Base-by-base conservation (phyloP, 1,284 basidiomycete genomes). In the Malassezia dermatis region DNA sequence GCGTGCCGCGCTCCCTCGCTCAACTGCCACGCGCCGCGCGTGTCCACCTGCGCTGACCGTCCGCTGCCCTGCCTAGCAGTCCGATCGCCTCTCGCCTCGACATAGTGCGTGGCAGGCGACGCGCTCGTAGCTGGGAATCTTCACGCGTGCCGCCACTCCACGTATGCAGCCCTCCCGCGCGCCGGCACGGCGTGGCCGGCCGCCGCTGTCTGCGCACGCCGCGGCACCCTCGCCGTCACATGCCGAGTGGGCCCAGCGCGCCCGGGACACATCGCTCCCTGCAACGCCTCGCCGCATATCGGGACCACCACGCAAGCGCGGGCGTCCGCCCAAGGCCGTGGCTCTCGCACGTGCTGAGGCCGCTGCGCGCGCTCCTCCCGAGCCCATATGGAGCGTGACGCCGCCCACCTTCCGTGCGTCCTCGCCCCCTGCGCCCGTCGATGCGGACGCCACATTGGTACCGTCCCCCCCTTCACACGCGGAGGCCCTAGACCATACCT, bases 221-320 rank as follows among this genome's bases (percentile, higher is more conserved):
- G 34, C 37, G 3, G 19, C 19, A 2, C 37, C 37, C 17, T 21
- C 13, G 3, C 19, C 37, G 15, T 19, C 37, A 5, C 37, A 39
- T 39, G 37, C 37, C 10, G 37, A 39, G 37, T 39, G 37, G 37
- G 37, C 37, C 3, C 19, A 19, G 6, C 19, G 19, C 19, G 19
- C 19, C 10, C 37, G 19, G 12, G 37, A 21, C 37, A 4, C 13
- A 12, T 39, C 19, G n/a, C 27, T 32, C 4, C 26, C 44, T 19
- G 27, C n/a, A 1, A 32, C 44, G n/a, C 30, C 30, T 19, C 44
- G 44, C 13, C 44, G 44, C 31, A 21, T n/a, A 11, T 21, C 35
- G 5, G 45, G 45, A 3, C 45, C 37, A 4, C 45, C 46, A 8
- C 52, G 52, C 30, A 48, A 48, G 40, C 37, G 52, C n/a, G 52